A percentile compares a stretch with the other conserved stretches of the same genome.
Evolutionary conservation across 495 filamentous ascomycete genomes (phyloP).

Genomic region (Clohesyomyces aquaticus): DNA sequence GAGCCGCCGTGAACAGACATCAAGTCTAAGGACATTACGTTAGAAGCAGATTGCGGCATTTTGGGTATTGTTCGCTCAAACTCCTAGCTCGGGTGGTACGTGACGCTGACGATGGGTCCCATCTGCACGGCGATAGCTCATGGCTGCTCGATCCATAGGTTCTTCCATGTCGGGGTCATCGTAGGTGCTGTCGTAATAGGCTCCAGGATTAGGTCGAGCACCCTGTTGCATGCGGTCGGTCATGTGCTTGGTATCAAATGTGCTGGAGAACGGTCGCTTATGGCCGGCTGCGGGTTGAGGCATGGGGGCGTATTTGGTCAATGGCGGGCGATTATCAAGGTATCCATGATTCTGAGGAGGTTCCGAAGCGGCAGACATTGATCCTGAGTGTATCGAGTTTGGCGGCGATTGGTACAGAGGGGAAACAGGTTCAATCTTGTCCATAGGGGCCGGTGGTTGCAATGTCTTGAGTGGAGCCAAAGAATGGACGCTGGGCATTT

Average conservation of each 20-base stretch:
- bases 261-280: conserved; percentile 44
- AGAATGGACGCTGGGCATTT: conserved; percentile 36
- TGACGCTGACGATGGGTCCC: conserved; percentile 40
- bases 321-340: conserved; percentile 15
- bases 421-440: conserved; percentile 38
- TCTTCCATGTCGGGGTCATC: conserved; percentile 40
- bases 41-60: conserved; percentile 19
- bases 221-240: conserved; percentile 43
- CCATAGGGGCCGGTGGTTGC: conserved; percentile 25
- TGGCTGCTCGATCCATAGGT: conserved; percentile 29
- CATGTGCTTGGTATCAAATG: conserved; percentile 43
- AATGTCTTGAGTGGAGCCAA: conserved; percentile 42
- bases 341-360: conserved; percentile 25
- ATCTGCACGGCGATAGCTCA: conserved; percentile 44
- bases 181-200: conserved; percentile 26
- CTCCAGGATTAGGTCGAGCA: conserved; percentile 40
- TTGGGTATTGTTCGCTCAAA: conserved; percentile 5
- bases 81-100: conserved; percentile 33
- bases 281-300: conserved; percentile 24
- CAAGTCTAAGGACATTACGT: conserved; percentile 27
- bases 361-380: conserved; percentile 38
- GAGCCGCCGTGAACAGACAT: conserved; percentile 11
- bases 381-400: conserved; percentile 19
- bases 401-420: conserved; percentile 38
- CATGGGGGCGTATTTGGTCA: conserved; percentile 23